These are phyloP conservation scores for Paraphoma chrysanthemicola DNA, from an alignment of 2,329 filamentous ascomycete species.

Conservation along the genomic window DNA sequence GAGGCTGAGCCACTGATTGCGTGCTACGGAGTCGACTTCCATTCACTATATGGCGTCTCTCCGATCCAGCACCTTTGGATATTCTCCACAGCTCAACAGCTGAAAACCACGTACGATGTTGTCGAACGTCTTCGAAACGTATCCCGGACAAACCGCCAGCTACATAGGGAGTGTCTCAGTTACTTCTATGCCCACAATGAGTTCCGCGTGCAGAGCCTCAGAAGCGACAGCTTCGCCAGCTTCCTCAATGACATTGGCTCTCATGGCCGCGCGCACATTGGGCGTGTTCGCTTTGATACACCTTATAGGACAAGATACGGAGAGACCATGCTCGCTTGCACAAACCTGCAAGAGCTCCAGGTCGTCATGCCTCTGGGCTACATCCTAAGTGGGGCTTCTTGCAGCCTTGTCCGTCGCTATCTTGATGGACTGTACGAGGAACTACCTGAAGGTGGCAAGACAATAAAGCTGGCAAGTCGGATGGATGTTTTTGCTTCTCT, in stretches of 20 bases:
- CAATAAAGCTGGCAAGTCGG: no score
- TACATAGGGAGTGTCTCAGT: not conserved
- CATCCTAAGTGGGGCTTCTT: no score
- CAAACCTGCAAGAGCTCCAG: not conserved
- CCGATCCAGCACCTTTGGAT: not conserved
- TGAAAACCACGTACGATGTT: not conserved
- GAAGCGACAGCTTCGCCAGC: not conserved
- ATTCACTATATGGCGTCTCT: not conserved
- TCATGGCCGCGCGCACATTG: not conserved
- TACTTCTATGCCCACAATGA: not conserved
- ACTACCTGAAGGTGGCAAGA: no score
- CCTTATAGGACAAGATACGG: not conserved
- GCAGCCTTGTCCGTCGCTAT: no score
- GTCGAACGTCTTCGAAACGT: not conserved
- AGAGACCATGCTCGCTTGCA: not conserved
- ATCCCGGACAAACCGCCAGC: not conserved
- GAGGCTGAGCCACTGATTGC: not conserved
- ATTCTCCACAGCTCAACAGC: not conserved
- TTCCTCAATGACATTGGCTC: not conserved
- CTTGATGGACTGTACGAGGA: no score
- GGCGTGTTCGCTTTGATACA: not conserved
- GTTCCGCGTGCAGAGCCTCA: not conserved
- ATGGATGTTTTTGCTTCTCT: no score
- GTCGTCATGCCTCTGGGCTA: not conserved
- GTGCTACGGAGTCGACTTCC: not conserved